phyloP scores from a whole-genome alignment of 208 protist species.

The Acanthamoeba lenticulata region DNA sequence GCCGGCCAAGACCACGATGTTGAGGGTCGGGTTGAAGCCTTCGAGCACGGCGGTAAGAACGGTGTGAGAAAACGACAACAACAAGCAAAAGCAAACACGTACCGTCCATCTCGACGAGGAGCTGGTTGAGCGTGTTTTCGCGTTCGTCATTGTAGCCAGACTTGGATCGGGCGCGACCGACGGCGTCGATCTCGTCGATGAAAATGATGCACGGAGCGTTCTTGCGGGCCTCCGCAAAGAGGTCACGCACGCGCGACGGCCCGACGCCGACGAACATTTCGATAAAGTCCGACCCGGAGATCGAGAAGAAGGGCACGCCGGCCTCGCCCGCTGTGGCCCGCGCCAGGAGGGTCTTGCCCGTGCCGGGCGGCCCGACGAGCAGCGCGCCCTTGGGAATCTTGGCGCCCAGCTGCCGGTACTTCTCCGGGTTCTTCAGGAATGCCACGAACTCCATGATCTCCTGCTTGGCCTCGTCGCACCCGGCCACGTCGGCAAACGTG shows the following conservation, averaged over 20 bases:
- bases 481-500: conserved; percentile 94
- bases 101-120: conserved; percentile 98
- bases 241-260: conserved; percentile 89
- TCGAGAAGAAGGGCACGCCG: conserved; percentile 85
- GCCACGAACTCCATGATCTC: conserved; percentile 98
- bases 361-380: conserved; percentile 97
- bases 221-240: conserved; percentile 94
- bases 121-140: conserved; percentile 97
- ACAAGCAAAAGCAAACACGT: neutral
- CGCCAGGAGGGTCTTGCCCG: conserved; percentile 97
- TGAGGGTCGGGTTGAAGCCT: conserved; percentile 87
- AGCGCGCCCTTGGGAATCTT: conserved; percentile 97
- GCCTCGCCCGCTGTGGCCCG: conserved; percentile 96
- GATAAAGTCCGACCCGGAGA: conserved; percentile 87
- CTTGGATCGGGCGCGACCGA: conserved; percentile 86
- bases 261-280: conserved; percentile 91
- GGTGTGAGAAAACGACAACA: neutral
- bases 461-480: conserved; percentile 97
- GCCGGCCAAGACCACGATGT: conserved; percentile 97
- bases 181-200: conserved; percentile 98
- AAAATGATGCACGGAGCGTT: conserved; percentile 96
- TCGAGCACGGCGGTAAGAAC: neutral
- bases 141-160: conserved; percentile 91
- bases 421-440: conserved; percentile 96
- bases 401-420: conserved; percentile 96